A percentile compares a stretch with the other conserved stretches of the same genome.
phyloP scores from a whole-genome alignment of 805 yeast genomes.

The Metschnikowia rubicola region DNA sequence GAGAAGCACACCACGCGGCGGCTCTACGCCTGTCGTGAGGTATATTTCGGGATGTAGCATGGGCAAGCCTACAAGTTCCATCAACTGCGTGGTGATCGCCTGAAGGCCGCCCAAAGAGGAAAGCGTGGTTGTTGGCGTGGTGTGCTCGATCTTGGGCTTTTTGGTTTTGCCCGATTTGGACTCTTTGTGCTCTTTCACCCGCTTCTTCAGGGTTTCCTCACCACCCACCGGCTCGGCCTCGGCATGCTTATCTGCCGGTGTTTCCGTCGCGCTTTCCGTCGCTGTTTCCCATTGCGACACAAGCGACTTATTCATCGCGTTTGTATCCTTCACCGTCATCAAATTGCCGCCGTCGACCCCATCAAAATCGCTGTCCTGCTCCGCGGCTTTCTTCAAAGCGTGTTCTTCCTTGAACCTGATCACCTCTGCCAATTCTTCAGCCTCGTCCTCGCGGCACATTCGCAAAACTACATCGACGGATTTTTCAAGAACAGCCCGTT shows the following conservation, averaged over 20 bases:
- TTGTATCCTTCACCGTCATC: constrained; percentile 64
- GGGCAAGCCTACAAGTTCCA: constrained; percentile 91
- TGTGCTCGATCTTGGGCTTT: constrained; percentile 51
- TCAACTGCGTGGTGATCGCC: constrained; percentile 74
- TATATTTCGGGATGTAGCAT: constrained; percentile 92
- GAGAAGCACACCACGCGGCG: constrained; percentile 88
- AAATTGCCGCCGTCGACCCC: constrained; percentile 43
- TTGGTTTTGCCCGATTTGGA: constrained; percentile 24
- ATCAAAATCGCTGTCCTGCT: constrained; percentile 39
- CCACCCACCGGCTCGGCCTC: constrained; percentile 7
- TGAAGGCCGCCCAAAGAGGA: constrained; percentile 88
- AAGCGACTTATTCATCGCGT: constrained; percentile 72
- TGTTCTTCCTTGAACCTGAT: constrained; percentile 16
- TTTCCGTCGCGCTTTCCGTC: constrained; percentile 2
- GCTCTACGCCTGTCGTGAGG: constrained; percentile 83
- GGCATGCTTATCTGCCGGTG: constrained; percentile 6
- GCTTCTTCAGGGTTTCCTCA: constrained; percentile 44
- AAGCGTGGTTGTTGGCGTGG: constrained; percentile 66
- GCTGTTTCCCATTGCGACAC: constrained; percentile 61
- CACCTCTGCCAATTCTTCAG: constrained; percentile 47
- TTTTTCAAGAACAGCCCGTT: constrained; percentile 58
- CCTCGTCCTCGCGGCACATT: constrained; percentile 57
- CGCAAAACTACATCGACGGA: constrained; percentile 59
- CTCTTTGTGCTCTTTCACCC: constrained; percentile 51
- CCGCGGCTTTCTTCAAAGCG: constrained; percentile 20